Evolutionary conservation across 208 protist genomes (phyloP).

Genomic region (Zelonia costaricensis): DNA sequence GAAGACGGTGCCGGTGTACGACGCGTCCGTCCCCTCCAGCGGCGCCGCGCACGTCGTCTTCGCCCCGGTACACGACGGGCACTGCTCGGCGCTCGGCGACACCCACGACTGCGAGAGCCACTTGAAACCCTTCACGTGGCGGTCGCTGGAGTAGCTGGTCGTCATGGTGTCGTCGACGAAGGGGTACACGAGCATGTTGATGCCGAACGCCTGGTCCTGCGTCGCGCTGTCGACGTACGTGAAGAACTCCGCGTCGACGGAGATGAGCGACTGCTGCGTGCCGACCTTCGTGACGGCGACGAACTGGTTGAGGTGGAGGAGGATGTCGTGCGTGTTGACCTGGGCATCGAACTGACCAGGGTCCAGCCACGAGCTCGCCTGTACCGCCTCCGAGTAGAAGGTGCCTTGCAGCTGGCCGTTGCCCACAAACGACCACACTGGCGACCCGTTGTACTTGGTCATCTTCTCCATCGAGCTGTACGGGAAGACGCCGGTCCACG

Average conservation of each 20-base stretch:
- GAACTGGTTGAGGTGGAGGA: conserved; percentile 64
- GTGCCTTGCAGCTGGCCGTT: conserved; percentile 56
- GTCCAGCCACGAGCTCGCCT: conserved; percentile 61
- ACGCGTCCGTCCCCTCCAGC: conserved; percentile 24
- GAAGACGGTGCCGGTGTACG: conserved; percentile 56
- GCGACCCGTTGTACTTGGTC: conserved; percentile 32
- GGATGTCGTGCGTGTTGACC: conserved; percentile 54
- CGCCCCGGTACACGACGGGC: conserved; percentile 72
- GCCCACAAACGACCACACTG: conserved; percentile 58
- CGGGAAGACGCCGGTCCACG: conserved; percentile 77
- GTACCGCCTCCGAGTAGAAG: conserved; percentile 72
- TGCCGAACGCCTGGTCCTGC: conserved; percentile 69
- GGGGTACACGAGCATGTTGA: conserved; percentile 82
- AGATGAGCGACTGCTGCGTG: conserved; percentile 35
- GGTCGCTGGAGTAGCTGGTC: conserved; percentile 63
- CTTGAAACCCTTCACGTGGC: conserved; percentile 79
- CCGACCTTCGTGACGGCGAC: conserved; percentile 43
- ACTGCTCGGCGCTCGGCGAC: conserved; percentile 44
- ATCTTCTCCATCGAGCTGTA: conserved; percentile 47
- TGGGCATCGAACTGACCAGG: conserved; percentile 49
- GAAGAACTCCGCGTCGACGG: conserved; percentile 79
- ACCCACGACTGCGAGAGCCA: conserved; percentile 70
- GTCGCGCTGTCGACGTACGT: conserved; percentile 46
- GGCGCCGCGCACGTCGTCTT: conserved; percentile 46
- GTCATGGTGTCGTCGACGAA: conserved; percentile 55